These are phyloP conservation scores for Hygrocybe punicea DNA, from an alignment of 768 basidiomycete species.

Conservation along the genomic window DNA sequence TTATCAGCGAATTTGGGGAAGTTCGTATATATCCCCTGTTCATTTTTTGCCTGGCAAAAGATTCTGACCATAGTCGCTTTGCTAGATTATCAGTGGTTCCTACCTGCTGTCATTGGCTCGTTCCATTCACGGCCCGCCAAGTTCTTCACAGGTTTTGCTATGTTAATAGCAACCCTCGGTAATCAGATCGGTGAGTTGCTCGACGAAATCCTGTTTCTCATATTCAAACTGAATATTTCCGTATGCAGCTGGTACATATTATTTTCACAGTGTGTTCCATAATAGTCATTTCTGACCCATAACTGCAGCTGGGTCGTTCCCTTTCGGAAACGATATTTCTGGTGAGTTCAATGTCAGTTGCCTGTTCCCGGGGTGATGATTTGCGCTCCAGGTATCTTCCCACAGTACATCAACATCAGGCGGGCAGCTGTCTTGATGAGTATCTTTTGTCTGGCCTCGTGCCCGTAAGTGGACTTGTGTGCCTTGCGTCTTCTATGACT, in stretches of 20 bases:
- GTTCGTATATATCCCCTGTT: neutral
- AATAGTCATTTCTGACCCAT: neutral
- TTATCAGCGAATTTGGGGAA: conserved; percentile 7
- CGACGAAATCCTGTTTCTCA: neutral
- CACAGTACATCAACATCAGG: conserved; percentile 10
- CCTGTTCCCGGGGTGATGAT: neutral
- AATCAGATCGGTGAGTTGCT: conserved; percentile 8
- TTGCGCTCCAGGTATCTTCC: neutral
- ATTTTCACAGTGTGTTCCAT: neutral
- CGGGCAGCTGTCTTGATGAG: conserved; percentile 8
- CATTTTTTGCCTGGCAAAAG: neutral
- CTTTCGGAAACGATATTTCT: conserved; percentile 10
- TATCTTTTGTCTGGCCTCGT: conserved; percentile 7
- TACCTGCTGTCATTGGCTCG: conserved; percentile 7
- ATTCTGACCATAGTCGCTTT: neutral
- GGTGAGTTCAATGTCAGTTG: neutral
- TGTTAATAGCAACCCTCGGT: conserved; percentile 8
- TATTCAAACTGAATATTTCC: neutral
- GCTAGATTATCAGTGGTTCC: conserved; percentile 7
- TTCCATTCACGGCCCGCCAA: conserved; percentile 8
- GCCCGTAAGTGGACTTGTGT: conserved; percentile 1
- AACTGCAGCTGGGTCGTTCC: conserved; percentile 5
- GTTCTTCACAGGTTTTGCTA: conserved; percentile 9
- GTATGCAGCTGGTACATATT: conserved; percentile 5
- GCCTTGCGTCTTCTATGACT: neutral